Percentiles rank a stretch among this genome's conserved stretches.
These are phyloP conservation scores for Thelephora ganbajun DNA, from an alignment of 768 basidiomycete species.

Conservation along the genomic window DNA sequence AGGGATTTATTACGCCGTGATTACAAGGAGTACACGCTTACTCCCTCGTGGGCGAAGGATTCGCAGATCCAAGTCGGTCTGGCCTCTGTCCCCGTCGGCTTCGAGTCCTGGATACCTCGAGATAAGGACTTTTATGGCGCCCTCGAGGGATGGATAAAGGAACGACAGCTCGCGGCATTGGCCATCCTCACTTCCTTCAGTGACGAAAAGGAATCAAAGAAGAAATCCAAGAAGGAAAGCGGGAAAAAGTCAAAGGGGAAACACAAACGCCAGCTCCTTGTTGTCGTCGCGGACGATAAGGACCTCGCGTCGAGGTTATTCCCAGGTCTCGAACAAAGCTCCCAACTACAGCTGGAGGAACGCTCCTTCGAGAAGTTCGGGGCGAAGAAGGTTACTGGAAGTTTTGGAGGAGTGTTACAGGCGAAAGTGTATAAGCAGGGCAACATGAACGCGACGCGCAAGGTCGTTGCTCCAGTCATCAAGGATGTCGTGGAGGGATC, in stretches of 20 bases:
- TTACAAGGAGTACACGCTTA: conserved; percentile 75
- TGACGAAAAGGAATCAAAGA: conserved; percentile 14
- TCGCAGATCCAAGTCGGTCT: conserved; percentile 52
- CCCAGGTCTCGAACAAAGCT: conserved; percentile 41
- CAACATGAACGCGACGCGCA: conserved; percentile 48
- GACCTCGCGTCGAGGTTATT: conserved; percentile 36
- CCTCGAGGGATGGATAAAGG: conserved; percentile 46
- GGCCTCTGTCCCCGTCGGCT: conserved; percentile 64
- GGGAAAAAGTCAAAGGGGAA: conserved; percentile 37
- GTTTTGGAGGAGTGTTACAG: conserved; percentile 15
- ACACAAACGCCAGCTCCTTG: conserved; percentile 48
- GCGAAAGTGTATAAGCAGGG: conserved; percentile 51
- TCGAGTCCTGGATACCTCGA: conserved; percentile 42
- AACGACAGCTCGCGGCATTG: conserved; percentile 48
- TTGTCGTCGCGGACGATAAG: conserved; percentile 29
- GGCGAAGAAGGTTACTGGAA: conserved; percentile 17
- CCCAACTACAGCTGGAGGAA: conserved; percentile 38
- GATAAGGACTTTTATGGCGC: conserved; percentile 25
- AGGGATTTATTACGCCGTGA: conserved; percentile 84
- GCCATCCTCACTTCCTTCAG: conserved; percentile 73
- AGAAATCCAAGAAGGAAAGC: conserved; percentile 16
- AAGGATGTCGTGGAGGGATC: conserved; percentile 40
- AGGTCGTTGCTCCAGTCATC: conserved; percentile 52
- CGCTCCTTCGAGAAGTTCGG: conserved; percentile 13
- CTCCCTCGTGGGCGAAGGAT: conserved; percentile 27